Evolutionary conservation across 768 basidiomycete species (phyloP).

Genomic region (Cystofilobasidium ferigula): DNA sequence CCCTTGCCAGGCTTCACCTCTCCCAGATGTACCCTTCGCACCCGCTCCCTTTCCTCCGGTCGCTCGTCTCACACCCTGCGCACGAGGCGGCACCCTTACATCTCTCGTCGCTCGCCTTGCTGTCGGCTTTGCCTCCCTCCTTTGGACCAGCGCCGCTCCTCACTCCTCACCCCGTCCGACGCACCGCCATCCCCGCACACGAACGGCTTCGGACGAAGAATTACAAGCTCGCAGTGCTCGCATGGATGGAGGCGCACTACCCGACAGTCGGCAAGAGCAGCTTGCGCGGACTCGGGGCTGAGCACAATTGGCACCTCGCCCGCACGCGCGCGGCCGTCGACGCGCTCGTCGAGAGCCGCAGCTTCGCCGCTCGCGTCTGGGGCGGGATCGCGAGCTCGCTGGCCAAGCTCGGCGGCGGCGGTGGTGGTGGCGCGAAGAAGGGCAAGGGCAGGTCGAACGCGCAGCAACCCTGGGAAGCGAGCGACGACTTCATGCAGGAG

Average conservation of each 20-base stretch:
- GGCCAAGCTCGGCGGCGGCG: neutral
- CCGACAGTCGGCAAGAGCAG: neutral
- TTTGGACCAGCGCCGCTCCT: neutral
- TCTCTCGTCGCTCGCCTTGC: conserved; percentile 4
- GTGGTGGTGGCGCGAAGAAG: neutral
- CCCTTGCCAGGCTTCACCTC: neutral
- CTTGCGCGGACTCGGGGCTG: neutral
- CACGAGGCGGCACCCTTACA: conserved; percentile 18
- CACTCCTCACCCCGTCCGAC: neutral
- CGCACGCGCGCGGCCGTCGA: conserved; percentile 2
- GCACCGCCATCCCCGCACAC: neutral
- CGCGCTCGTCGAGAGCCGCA: neutral
- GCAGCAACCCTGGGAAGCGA: neutral
- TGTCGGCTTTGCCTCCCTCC: neutral
- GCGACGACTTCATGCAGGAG: conserved; percentile 8
- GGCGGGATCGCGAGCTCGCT: conserved; percentile 2
- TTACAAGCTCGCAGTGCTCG: conserved; percentile 9
- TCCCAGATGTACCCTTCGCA: conserved; percentile 19
- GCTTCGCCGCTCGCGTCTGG: conserved; percentile 11
- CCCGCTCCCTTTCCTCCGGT: conserved; percentile 9
- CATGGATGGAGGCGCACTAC: neutral
- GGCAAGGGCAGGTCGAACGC: neutral
- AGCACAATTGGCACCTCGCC: conserved; percentile 13
- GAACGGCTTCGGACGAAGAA: conserved; percentile 2
- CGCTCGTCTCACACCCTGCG: neutral